phyloP scores from a whole-genome alignment of 768 basidiomycete species.

The Termitomyces sp. region DNA sequence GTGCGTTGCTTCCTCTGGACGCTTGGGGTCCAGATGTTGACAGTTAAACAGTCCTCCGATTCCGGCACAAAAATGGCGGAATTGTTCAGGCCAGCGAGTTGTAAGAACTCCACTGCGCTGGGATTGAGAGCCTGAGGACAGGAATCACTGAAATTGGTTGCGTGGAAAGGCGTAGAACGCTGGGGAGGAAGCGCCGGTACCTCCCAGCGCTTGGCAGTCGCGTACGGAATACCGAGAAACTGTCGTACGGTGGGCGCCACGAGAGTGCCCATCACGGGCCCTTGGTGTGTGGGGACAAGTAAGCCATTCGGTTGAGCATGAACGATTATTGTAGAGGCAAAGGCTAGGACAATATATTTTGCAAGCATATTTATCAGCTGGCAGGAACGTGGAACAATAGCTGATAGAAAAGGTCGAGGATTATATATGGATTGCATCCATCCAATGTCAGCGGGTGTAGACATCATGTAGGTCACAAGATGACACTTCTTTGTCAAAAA shows the following conservation, averaged over 20 bases:
- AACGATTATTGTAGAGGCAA: not conserved
- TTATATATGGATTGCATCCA: no score
- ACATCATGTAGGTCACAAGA: no score
- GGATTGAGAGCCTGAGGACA: constrained; percentile 24
- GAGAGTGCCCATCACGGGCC: constrained; percentile 25
- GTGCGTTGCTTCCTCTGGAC: constrained; percentile 24
- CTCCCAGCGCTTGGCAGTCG: constrained; percentile 29
- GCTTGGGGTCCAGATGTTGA: constrained; percentile 37
- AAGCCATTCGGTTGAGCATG: constrained; percentile 9
- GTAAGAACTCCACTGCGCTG: constrained; percentile 16
- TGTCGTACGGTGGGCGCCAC: constrained; percentile 24
- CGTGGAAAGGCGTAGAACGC: constrained; percentile 16
- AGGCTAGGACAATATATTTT: not conserved
- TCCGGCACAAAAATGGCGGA: constrained; percentile 16
- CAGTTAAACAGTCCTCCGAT: constrained; percentile 29
- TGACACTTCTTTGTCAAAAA: no score
- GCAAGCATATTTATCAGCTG: not conserved
- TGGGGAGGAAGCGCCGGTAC: constrained; percentile 21
- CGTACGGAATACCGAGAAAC: constrained; percentile 33
- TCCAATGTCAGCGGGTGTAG: no score
- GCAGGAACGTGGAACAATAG: no score
- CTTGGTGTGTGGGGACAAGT: constrained; percentile 25
- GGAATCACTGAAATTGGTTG: constrained; percentile 25
- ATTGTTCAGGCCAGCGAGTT: constrained; percentile 16
- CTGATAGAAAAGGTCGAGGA: not conserved